Percentiles rank a stretch among this genome's conserved stretches.
These are phyloP conservation scores for Rhizopus stolonifer DNA, from an alignment of 371 early-diverging fungal genomes.

Conservation along the genomic window DNA sequence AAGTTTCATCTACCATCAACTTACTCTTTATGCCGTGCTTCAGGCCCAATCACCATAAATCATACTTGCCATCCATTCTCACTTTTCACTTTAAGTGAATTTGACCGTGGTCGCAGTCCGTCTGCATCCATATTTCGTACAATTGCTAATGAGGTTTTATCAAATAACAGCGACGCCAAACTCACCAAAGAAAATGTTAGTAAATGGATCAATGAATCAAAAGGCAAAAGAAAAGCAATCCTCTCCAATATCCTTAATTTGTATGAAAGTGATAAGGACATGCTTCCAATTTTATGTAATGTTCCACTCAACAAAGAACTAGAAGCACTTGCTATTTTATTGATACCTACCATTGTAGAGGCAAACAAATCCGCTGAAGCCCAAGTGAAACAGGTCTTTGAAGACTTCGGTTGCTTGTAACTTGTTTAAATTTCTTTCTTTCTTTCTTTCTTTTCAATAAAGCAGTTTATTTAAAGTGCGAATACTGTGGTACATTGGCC, in stretches of 20 bases:
- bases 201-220: conserved; percentile 1
- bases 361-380: conserved; percentile 12
- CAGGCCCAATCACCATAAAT: conserved; percentile 10
- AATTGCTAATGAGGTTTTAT: conserved; percentile 12
- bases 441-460: conserved; percentile 8
- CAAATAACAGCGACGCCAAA: conserved; percentile 9
- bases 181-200: conserved; percentile 6
- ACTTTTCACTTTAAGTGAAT: conserved; percentile 13
- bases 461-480: conserved; percentile 11
- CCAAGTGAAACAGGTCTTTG: conserved; percentile 10
- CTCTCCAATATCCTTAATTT: background rate
- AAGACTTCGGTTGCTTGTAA: conserved; percentile 11
- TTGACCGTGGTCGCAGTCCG: conserved; percentile 17
- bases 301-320: conserved; percentile 4
- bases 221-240: conserved; percentile 8
- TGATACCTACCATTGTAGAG: conserved; percentile 2
- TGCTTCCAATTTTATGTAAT: conserved; percentile 1
- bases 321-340: conserved; percentile 6
- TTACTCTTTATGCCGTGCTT: conserved; percentile 13
- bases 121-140: conserved; percentile 10
- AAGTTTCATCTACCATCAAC: conserved; percentile 14
- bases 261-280: conserved; percentile 5
- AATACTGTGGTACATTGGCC: conserved; percentile 10
- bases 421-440: conserved; percentile 1
- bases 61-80: conserved; percentile 12